Conservation (phyloP, 2,329 filamentous ascomycete genomes). For the Cercospora beticola region DNA sequence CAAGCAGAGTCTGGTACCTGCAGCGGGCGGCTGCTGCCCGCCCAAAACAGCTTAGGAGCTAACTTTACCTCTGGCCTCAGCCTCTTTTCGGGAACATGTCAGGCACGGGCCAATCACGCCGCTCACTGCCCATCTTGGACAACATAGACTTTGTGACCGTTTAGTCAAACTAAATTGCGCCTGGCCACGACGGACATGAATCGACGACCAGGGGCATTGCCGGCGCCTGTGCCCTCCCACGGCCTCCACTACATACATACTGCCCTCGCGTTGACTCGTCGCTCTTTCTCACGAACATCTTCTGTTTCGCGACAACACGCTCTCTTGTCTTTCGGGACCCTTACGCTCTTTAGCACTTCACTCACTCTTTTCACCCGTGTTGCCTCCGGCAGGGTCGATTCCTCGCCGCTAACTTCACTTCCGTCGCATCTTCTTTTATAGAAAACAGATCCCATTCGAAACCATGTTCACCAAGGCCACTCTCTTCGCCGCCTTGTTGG, state of each 20-base stretch:
- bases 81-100: conserved; percentile 16
- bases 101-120: conserved; percentile 22
- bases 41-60: conserved; percentile 4
- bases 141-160: conserved; percentile 24
- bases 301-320: conserved; percentile 30
- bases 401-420: conserved; percentile 18
- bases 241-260: conserved; percentile 1
- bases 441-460: conserved; percentile 21
- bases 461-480: conserved; percentile 35
- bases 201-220: conserved; percentile 18
- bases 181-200: conserved; percentile 21
- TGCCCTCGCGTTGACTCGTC: conserved; percentile 10
- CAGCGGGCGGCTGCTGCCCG: conserved; percentile 11
- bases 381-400: conserved; percentile 29
- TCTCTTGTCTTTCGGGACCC: conserved; percentile 36
- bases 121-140: background rate
- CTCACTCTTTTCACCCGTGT: conserved; percentile 36
- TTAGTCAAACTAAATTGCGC: conserved; percentile 20
- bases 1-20: conserved; percentile 11
- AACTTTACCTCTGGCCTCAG: conserved; percentile 10
- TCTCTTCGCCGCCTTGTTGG: conserved; percentile 33
- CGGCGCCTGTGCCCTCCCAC: conserved; percentile 11
- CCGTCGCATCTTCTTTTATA: conserved; percentile 10
- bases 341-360: conserved; percentile 35
- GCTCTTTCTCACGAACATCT: conserved; percentile 26